phyloP scores from a whole-genome alignment of 2,329 filamentous ascomycete genomes.

The Aspergillus intermedius region DNA sequence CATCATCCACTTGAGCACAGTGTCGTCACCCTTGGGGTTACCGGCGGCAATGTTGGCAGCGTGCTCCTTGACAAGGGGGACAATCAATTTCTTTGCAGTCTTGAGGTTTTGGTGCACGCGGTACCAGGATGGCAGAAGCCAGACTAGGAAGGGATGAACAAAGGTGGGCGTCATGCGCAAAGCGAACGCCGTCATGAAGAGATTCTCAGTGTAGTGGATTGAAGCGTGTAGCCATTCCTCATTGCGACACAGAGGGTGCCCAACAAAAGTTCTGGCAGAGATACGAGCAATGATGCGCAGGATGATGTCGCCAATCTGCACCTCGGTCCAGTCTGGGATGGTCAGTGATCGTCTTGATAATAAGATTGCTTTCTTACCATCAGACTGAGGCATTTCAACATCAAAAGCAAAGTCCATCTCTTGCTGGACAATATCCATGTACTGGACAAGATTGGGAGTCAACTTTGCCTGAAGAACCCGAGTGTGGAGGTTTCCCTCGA shows the following conservation, averaged over 20 bases:
- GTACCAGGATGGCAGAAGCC: not conserved
- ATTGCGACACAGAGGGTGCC: conserved; percentile 7
- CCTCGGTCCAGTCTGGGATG: not conserved
- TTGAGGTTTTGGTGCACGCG: not conserved
- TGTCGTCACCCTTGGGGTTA: conserved; percentile 24
- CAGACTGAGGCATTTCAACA: conserved; percentile 8
- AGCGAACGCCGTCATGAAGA: conserved; percentile 2
- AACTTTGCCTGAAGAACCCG: conserved; percentile 7
- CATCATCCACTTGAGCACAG: conserved; percentile 32
- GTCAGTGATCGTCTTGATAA: not conserved
- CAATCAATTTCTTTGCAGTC: conserved; percentile 1
- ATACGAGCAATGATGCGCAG: conserved; percentile 5
- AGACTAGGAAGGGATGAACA: conserved; percentile 1
- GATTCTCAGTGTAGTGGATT: conserved; percentile 8
- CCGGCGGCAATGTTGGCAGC: not conserved
- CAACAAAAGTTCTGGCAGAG: conserved; percentile 8
- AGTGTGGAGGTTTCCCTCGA: conserved; percentile 2
- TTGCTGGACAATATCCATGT: conserved; percentile 7
- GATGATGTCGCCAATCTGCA: conserved; percentile 1
- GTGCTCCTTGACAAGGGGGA: conserved; percentile 3
- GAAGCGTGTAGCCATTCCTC: conserved; percentile 9
- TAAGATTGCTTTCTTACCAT: not conserved
- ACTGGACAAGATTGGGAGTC: conserved; percentile 14
- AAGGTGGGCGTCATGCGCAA: conserved; percentile 2
- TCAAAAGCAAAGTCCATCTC: conserved; percentile 14